Conservation (phyloP, 1,284 basidiomycete species). For the Ceratobasidium sp. region DNA sequence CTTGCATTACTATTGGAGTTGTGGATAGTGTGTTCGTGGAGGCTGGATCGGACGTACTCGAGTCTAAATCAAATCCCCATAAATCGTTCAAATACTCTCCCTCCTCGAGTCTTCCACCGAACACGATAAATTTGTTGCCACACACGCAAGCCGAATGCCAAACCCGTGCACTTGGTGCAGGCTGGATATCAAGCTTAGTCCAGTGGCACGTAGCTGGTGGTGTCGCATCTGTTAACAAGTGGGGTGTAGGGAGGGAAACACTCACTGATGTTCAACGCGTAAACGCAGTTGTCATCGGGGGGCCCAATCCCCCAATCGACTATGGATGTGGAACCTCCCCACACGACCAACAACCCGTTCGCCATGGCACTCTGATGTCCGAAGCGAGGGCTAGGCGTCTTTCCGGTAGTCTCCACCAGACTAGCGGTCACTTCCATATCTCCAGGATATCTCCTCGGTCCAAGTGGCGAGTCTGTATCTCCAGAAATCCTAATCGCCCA, state of each 20-base stretch:
- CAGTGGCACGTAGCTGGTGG: conserved; percentile 83
- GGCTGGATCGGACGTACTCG: conserved; percentile 63
- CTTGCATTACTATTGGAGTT: conserved; percentile 58
- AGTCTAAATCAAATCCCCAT: conserved; percentile 95
- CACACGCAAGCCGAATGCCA: conserved; percentile 95
- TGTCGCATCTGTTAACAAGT: conserved; percentile 12
- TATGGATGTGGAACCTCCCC: conserved; percentile 94
- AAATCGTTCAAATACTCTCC: conserved; percentile 94
- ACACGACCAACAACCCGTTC: conserved; percentile 93
- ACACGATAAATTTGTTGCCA: conserved; percentile 90
- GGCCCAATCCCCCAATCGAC: conserved; percentile 68
- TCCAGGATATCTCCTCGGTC: conserved; percentile 60
- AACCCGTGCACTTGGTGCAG: conserved; percentile 85
- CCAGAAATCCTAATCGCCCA: too few species aligned
- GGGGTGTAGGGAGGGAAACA: conserved; percentile 44
- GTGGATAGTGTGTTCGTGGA: background rate
- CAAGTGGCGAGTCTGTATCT: too few species aligned
- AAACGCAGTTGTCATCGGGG: conserved; percentile 83
- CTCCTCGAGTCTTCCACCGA: conserved; percentile 97
- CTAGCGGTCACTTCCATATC: conserved; percentile 62
- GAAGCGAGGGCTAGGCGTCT: conserved; percentile 86
- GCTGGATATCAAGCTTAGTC: conserved; percentile 82
- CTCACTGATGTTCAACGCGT: conserved; percentile 92
- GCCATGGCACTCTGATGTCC: conserved; percentile 96
- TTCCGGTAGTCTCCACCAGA: conserved; percentile 85